Evolutionary conservation across 1,284 basidiomycete species (phyloP), one percentile per base, ranked within the genome.

Genomic region (Pisolithus thermaeus): DNA sequence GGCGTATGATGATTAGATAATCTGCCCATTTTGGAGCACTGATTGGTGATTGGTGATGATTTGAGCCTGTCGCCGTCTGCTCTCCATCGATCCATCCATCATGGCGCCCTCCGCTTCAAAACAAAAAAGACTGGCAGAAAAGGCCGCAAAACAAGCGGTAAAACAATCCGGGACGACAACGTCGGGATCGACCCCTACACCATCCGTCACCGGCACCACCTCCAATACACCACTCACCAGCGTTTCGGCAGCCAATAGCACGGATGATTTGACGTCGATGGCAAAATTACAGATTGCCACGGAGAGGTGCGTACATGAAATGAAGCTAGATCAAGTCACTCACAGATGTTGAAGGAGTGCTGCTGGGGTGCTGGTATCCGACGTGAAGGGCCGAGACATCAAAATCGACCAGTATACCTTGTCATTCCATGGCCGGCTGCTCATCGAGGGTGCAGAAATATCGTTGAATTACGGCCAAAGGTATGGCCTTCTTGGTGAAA

Each of bases 321-420:
- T 11, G n/a, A 20, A n/a, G 9, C 27, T 14, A 16, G 39, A 41
- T 22, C 16, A 36, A 22, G 27, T 9, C 47, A 43, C 47, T 58
- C 28, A 53, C 36, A 49, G 11, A 27, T 46, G 18, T 32, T 63
- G 30, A 59, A 90, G 89, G 80, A 91, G 88, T 59, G 90, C 91
- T 2, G 79, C 87, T 40, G 96, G 97, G 64, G 95, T 97, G 20
- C 79, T 99, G 39, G 87, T 91, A 46, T 97, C 93, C 44, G 97
- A 99, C 74, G 71, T 79, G 52, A 94, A 97, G 72, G 82, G 85
- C 52, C 87, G 96, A 57, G 96, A 99, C 75, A 89, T 99, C 79
- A 97, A 98, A 76, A 96, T 99, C 61, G 93, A 97, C 68, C 82
- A 87, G 48, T 99, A 87, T 72, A 97, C 94, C 4, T 83, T 99